Conservation (phyloP, 306 rosid genomes). For the Macrotyloma uniflorum region DNA sequence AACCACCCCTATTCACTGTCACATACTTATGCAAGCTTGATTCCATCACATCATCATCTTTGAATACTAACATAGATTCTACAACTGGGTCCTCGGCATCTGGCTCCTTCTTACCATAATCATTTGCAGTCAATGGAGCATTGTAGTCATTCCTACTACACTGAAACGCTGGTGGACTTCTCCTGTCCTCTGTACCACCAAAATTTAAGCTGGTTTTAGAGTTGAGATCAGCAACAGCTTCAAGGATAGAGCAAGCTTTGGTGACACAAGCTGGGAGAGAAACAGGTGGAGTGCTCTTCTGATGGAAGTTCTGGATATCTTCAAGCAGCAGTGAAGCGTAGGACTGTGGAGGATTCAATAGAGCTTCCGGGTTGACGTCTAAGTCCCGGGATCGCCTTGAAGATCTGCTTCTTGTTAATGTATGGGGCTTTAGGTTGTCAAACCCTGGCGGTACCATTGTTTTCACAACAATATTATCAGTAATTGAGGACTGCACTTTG, state of each 20-base stretch:
- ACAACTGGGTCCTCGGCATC: conserved; percentile 64
- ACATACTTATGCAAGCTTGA: conserved; percentile 88
- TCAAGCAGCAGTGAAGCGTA: conserved; percentile 77
- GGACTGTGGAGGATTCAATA: conserved; percentile 56
- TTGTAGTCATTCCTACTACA: conserved; percentile 45
- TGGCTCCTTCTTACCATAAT: conserved; percentile 40
- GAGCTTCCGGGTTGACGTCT: conserved; percentile 65
- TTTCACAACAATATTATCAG: conserved; percentile 38
- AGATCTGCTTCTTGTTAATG: conserved; percentile 80
- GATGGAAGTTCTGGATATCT: conserved; percentile 95
- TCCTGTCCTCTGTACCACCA: conserved; percentile 50
- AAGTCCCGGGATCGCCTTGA: conserved; percentile 77
- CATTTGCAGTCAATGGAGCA: conserved; percentile 23
- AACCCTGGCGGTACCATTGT: conserved; percentile 44
- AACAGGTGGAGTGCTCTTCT: conserved; percentile 63
- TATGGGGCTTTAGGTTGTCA: conserved; percentile 53
- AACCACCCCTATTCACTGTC: conserved; percentile 67
- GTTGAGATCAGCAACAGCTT: conserved; percentile 96
- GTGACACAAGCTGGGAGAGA: conserved; percentile 84
- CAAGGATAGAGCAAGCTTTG: conserved; percentile 89
- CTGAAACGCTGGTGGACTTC: conserved; percentile 44
- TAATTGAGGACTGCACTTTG: conserved; percentile 37
- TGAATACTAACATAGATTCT: conserved; percentile 67
- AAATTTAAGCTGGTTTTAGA: conserved; percentile 56
- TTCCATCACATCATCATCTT: conserved; percentile 76